These are phyloP conservation scores for Cotoneaster glaucophyllus DNA, from an alignment of 306 rosid genomes.

Conservation along the genomic window DNA sequence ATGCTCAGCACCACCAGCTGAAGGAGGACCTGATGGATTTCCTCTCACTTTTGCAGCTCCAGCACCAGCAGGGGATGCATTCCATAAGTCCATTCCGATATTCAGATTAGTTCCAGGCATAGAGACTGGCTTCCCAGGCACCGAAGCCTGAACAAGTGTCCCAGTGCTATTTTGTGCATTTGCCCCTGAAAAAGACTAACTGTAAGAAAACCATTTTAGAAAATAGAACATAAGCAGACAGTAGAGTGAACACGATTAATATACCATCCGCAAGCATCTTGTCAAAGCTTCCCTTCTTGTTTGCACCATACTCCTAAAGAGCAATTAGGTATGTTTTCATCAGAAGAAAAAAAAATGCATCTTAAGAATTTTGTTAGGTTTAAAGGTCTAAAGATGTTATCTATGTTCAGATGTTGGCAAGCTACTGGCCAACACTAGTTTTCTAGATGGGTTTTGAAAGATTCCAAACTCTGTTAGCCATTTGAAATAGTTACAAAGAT, in stretches of 20 bases:
- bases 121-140: constrained; percentile 63
- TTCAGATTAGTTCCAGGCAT: constrained; percentile 75
- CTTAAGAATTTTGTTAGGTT: neutral
- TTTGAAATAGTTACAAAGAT: constrained; percentile 11
- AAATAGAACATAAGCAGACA: neutral
- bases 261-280: constrained; percentile 95
- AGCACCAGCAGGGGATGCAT: constrained; percentile 45
- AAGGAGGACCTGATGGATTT: constrained; percentile 45
- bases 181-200: constrained; percentile 51
- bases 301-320: constrained; percentile 55
- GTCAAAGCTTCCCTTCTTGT: constrained; percentile 85
- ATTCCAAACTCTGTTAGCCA: neutral
- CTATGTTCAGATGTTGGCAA: neutral
- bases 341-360: neutral
- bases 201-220: constrained; percentile 9
- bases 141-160: constrained; percentile 17
- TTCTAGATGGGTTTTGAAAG: neutral
- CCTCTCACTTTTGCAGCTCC: constrained; percentile 63
- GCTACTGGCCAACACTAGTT: neutral
- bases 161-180: constrained; percentile 60
- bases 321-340: constrained; percentile 3
- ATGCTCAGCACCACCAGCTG: constrained; percentile 52
- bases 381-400: neutral
- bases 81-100: constrained; percentile 96
- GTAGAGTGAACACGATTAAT: constrained; percentile 2